Base-by-base conservation (phyloP, 768 basidiomycete species). In the Lactarius quietus region DNA sequence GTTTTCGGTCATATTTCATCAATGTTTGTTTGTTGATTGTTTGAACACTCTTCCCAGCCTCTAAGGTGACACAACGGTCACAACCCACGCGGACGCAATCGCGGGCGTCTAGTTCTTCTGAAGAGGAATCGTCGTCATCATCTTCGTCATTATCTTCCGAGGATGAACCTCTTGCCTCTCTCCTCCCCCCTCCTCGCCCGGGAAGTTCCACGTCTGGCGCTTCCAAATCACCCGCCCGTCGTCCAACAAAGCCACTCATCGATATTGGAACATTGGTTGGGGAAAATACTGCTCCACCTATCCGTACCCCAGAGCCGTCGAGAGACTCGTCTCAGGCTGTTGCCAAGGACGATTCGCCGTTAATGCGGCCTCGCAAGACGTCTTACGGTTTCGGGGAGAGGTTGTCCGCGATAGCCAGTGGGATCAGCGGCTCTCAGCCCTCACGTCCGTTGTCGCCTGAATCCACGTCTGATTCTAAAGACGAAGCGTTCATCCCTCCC, bases 151-250 rank as follows among this genome's bases (percentile, higher is more conserved):
- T 33, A 33, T 33, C 33, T 33, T 33, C 33, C 9, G 83, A 88
- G 64, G 79, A 86, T 68, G 82, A 85, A 2, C 90, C 90, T 15
- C 79, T 93, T 39, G 86, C 87, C 1, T 79, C 77, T 1, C 78
- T 90, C 41, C 76, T 89, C 8, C 78, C 79, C 0, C 89, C 89
- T 14, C 81, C 79, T 56, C 81, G 90, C 39, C 89, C 89, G 18
- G 88, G 87, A 18, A 89, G 86, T 68, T 80, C 87, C 14, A 67
- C 68, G 4, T 75, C 77, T 23, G 73, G 75, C 58, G 57, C 38
- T 28, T 75, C 74, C 3, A 43, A 29, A 0, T 53, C 63, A 29
- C 63, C 59, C 15, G 69, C 70, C 41, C 75, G 78, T n/a, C 69
- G 72, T 41, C 78, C 76, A 23, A 23, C 73, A 10, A 83, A 80